Base-by-base conservation (phyloP, 306 rosid species). In the Ziziphus jujuba region DNA sequence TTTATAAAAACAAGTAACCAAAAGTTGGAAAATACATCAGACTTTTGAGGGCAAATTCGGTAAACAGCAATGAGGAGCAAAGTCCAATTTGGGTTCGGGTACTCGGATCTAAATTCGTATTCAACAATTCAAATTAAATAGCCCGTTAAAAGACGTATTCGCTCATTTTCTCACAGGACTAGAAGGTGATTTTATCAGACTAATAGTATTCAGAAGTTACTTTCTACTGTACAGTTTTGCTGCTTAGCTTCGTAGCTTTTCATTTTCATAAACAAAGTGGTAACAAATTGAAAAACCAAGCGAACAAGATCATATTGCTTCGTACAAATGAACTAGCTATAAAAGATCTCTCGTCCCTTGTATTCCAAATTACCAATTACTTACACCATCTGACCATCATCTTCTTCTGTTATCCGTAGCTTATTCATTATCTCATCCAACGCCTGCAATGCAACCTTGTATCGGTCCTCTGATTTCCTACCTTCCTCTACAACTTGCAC, bases 401-500 rank as follows among this genome's bases (percentile, higher is more conserved):
- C 45, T 38, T 38, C 45, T 52, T 73, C 79, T 9, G 71, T 66
- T 34, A 81, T 77, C 25, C 56, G 79, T 67, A 89, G 87, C 84
- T 83, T 84, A 73, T 56, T 83, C 69, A 89, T 33, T 52, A 87
- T 80, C 58, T 85, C 84, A 31, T 71, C 69, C 73, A 89, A 61
- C 35, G 76, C 87, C 61, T 73, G 75, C 23, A 77, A 56, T 3
- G 86, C 79, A 33, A 75, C 63, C 75, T 72, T 67, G 71, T 79
- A 84, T 20, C 62, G 74, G 35, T 73, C 83, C 69, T 82, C 61
- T 4, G 92, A 89, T 75, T 81, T 87, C 77, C 70, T 80, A 58
- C 89, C 92, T 80, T 82, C 87, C 69, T 89, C 92, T 70, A 84
- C 84, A 36, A 81, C 93, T 81, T 83, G 86, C 67, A 89, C 90